phyloP scores from a whole-genome alignment of 2,329 filamentous ascomycete species.

The Penicillium janthinellum region DNA sequence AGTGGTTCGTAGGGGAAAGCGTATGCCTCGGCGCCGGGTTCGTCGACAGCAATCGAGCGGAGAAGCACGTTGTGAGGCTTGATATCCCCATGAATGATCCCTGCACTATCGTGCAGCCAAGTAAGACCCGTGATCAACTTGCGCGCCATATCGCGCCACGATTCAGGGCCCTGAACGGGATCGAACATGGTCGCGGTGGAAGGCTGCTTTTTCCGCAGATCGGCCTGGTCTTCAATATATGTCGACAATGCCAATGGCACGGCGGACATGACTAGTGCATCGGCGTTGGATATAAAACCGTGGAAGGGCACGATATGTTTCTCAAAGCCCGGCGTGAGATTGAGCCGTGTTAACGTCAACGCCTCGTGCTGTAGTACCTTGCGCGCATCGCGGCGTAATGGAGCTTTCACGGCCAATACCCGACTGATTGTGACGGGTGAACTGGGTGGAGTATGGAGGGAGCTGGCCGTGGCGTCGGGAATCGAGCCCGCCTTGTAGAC shows the following conservation, averaged over 20 bases:
- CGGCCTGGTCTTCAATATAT: conserved; percentile 43
- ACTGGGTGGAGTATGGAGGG: conserved; percentile 35
- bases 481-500: conserved; percentile 47
- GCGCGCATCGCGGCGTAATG: conserved; percentile 44
- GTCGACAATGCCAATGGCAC: conserved; percentile 46
- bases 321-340: conserved; percentile 34
- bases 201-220: conserved; percentile 29
- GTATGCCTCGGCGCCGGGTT: conserved; percentile 7
- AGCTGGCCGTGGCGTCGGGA: conserved; percentile 8
- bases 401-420: conserved; percentile 50
- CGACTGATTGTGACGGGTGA: conserved; percentile 37
- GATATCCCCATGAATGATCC: conserved; percentile 52
- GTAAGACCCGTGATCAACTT: conserved; percentile 45
- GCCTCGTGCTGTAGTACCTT: conserved; percentile 48
- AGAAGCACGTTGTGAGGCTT: conserved; percentile 52
- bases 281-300: conserved; percentile 42
- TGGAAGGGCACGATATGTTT: conserved; percentile 48
- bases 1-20: conserved; percentile 45
- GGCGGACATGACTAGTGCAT: conserved; percentile 49
- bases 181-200: conserved; percentile 50
- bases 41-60: conserved; percentile 21
- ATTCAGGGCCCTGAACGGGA: conserved; percentile 44
- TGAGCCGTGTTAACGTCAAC: conserved; percentile 44
- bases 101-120: conserved; percentile 46
- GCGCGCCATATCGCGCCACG: conserved; percentile 45